Evolutionary conservation across 768 basidiomycete genomes (phyloP), one percentile per base, ranked within the genome.

Genomic region (Cystofilobasidium macerans): DNA sequence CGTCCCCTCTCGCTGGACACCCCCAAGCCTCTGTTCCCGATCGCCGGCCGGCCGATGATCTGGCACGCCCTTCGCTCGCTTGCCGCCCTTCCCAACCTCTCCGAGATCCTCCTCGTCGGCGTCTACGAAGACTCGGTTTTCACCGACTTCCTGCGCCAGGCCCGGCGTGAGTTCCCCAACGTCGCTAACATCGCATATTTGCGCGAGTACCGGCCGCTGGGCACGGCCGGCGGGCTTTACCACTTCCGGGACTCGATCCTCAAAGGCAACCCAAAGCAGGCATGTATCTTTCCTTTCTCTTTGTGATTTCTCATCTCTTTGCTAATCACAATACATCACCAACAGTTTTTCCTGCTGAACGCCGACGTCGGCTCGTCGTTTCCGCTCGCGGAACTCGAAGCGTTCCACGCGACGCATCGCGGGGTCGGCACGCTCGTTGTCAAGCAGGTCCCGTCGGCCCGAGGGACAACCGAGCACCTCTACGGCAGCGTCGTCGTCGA

Each of bases 401-500:
- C 36, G 9, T 68, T 68, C 61, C 67, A 68, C 30, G 70, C 71
- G 42, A 72, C 71, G 51, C 78, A 79, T 69, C 73, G 78, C 45
- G 79, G 78, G 3, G 78, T 78, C 16, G 79, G 76, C 30, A 78
- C 78, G 13, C 76, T 80, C 60, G 67, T 80, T 66, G 76, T 76
- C 24, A 77, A 79, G 59, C 76, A 74, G 57, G 78, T 76, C 3
- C 42, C 42, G 42, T 20, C 16, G 14, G 40, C 75, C 77, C 33
- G 71, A 72, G 42, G 78, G 78, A n/a, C n/a, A 65, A 72, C 73
- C 35, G 78, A 78, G 20, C 73, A 70, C 47, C 71, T 76, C 59
- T 80, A 75, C 69, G 79, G 79, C 33, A 78, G 75, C 68, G 78
- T 80, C 71, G 79, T 80, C 12, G 69, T 72, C 24, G 78, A 79